Evolutionary conservation across 2,329 filamentous ascomycete genomes (phyloP), one percentile per base, ranked within the genome.

Genomic region (Paraphoma chrysanthemicola): DNA sequence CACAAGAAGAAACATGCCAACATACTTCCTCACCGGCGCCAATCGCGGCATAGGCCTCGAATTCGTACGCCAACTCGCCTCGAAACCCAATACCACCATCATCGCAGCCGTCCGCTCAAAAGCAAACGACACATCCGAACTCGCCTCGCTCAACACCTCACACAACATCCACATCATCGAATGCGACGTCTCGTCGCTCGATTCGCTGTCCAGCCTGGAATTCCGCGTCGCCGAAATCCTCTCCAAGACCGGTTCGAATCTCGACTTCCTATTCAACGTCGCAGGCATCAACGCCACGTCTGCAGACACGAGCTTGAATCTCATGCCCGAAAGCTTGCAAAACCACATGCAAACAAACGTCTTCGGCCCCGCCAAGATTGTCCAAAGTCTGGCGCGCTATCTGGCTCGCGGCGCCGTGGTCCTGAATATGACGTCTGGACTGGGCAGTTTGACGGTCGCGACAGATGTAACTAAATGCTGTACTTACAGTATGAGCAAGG

Each of bases 291-390:
- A 82, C 54, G 63, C 70, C 18, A 66, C 70, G 1, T 65, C 72
- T 0, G 51, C 64, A 8, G 74, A 82, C 48, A 79, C 69, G 14
- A 75, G 73, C 18, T 63, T 82, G 16, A 74, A 69, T 0, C 73
- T 83, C 1, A 74, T 74, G 9, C 62, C 76, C 0, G 68, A 71
- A 1, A 74, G 71, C 1, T 60, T 83, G 29, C 41, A 71, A 2
- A 63, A 74, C n/a, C 77, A 81, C 47, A 77, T 84, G 48, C 67
- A 73, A 28, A 68, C 77, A 59, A 83, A 84, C 52, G 80, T 83
- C 3, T 52, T 82, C 16, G 82, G 81, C 0, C 81, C 81, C 0
- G 80, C 81, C 1, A 80, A 80, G 54, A 73, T 78, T 6, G 74
- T 81, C 0, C 72, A 82, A 62, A 71, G 73, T 1, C 59, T 83